Percentiles rank a stretch among this genome's conserved stretches.
Evolutionary conservation across 148 eudicot species (phyloP).

Genomic region (Fagopyrum tataricum): DNA sequence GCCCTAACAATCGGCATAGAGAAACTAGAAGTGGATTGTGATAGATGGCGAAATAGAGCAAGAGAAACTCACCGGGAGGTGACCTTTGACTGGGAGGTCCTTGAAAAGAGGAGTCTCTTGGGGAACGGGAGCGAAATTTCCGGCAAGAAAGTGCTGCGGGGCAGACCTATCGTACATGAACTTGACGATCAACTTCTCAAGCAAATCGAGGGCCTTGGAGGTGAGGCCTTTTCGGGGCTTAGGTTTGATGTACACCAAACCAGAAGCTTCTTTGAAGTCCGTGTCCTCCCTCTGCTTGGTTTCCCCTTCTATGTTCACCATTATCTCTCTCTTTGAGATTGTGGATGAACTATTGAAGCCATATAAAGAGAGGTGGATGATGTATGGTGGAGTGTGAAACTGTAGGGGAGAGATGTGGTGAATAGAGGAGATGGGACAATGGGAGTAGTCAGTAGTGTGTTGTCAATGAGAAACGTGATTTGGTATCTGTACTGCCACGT

Average conservation of each 20-base stretch:
- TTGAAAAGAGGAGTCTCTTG: constrained; percentile 78
- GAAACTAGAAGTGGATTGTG: background rate
- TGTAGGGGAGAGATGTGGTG: no score
- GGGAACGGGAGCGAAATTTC: constrained; percentile 66
- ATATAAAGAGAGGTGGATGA: no score
- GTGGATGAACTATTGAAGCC: no score
- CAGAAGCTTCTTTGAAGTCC: background rate
- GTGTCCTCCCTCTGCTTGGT: background rate
- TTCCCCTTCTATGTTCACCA: constrained; percentile 4
- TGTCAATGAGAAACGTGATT: no score
- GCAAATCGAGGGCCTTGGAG: constrained; percentile 65
- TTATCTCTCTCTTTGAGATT: background rate
- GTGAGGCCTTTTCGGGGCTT: constrained; percentile 59
- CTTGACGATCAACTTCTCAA: constrained; percentile 66
- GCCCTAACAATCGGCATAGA: constrained; percentile 1
- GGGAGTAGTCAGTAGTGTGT: no score
- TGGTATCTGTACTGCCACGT: no score
- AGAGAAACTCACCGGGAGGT: constrained; percentile 59
- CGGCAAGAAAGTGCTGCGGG: constrained; percentile 59
- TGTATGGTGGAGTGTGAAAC: no score
- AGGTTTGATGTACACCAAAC: constrained; percentile 53
- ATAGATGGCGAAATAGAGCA: background rate
- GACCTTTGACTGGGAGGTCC: constrained; percentile 57
- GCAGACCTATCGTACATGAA: constrained; percentile 47
- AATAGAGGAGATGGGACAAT: no score